Evolutionary conservation across 2,329 filamentous ascomycete species (phyloP).

Genomic region (Hawksworthiomyces lignivorus): DNA sequence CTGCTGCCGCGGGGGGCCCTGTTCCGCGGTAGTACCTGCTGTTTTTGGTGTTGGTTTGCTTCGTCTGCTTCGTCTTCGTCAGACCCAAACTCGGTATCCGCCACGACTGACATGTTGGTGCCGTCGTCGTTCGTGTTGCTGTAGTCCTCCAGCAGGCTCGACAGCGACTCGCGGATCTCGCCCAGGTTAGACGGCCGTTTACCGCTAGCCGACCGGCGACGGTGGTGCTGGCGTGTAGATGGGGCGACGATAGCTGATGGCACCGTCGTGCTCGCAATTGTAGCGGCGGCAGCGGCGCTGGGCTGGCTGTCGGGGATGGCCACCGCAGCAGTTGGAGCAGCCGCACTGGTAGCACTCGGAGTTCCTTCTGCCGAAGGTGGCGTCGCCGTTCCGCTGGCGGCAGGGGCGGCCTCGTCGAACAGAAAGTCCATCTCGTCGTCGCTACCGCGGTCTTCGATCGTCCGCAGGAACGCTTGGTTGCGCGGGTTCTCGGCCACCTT

Average conservation of each 20-base stretch:
- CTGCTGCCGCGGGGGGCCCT: slow-evolving; percentile 23
- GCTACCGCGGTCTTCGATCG: slow-evolving; percentile 73
- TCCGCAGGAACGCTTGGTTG: slow-evolving; percentile 81
- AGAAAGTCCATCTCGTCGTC: slow-evolving; percentile 74
- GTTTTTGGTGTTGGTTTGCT: slow-evolving; percentile 37
- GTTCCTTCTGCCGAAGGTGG: slow-evolving; percentile 18
- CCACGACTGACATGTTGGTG: slow-evolving; percentile 36
- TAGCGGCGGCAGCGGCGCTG: not conserved
- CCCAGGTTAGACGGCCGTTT: slow-evolving; percentile 67
- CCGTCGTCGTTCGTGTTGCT: slow-evolving; percentile 37
- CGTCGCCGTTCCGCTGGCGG: slow-evolving; percentile 27
- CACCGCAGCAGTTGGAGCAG: not conserved
- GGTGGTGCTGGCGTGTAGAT: slow-evolving; percentile 1
- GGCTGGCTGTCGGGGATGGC: slow-evolving; percentile 15
- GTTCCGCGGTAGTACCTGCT: slow-evolving; percentile 23
- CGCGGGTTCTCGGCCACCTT: slow-evolving; percentile 86
- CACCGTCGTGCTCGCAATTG: slow-evolving; percentile 19
- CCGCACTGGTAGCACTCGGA: slow-evolving; percentile 1
- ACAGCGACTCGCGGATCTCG: slow-evolving; percentile 77
- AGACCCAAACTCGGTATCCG: slow-evolving; percentile 31
- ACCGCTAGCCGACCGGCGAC: slow-evolving; percentile 51
- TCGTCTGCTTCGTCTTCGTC: slow-evolving; percentile 41
- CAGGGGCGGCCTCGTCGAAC: slow-evolving; percentile 23
- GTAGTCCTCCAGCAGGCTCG: slow-evolving; percentile 70
- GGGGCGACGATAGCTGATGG: too few relatives aligned